Evolutionary conservation across 139 green algal species (phyloP).

Genomic region (Chlamydomonas urium): DNA sequence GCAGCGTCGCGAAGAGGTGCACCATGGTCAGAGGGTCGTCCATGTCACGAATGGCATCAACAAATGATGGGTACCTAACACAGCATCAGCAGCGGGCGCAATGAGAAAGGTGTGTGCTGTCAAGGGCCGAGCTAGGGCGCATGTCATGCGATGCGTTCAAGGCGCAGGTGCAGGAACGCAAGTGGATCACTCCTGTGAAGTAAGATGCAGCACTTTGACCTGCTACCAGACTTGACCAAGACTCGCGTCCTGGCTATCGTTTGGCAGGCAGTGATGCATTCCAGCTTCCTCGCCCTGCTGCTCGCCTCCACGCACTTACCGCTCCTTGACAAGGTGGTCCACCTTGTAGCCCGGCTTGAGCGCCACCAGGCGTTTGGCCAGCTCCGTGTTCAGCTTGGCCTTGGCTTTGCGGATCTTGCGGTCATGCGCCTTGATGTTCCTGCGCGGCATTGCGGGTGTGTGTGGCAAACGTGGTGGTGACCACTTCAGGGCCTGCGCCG

Average conservation of each 20-base stretch:
- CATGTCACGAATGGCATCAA: constrained; percentile 95
- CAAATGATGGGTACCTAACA: constrained; percentile 93
- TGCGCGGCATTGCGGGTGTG: no score
- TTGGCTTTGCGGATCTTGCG: constrained; percentile 75
- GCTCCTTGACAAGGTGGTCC: constrained; percentile 93
- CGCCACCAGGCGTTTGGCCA: constrained; percentile 61
- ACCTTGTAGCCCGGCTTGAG: constrained; percentile 74
- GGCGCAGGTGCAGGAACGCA: no score
- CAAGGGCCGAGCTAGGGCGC: no score
- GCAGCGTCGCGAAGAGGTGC: constrained; percentile 95
- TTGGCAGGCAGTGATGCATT: background rate
- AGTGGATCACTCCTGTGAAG: no score
- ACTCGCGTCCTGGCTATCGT: no score
- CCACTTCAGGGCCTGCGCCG: no score
- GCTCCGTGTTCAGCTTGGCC: constrained; percentile 69
- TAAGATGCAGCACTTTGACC: no score
- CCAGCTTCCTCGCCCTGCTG: background rate
- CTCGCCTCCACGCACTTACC: constrained; percentile 34
- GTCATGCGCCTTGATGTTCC: constrained; percentile 56
- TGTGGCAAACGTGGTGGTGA: no score
- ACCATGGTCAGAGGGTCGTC: constrained; percentile 94
- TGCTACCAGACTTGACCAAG: no score
- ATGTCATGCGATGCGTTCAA: no score
- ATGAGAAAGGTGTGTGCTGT: no score
- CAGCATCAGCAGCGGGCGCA: constrained; percentile 3